These are phyloP conservation scores for Starmerella gropengiesseri DNA, from an alignment of 805 yeast genomes.

Conservation along the genomic window DNA sequence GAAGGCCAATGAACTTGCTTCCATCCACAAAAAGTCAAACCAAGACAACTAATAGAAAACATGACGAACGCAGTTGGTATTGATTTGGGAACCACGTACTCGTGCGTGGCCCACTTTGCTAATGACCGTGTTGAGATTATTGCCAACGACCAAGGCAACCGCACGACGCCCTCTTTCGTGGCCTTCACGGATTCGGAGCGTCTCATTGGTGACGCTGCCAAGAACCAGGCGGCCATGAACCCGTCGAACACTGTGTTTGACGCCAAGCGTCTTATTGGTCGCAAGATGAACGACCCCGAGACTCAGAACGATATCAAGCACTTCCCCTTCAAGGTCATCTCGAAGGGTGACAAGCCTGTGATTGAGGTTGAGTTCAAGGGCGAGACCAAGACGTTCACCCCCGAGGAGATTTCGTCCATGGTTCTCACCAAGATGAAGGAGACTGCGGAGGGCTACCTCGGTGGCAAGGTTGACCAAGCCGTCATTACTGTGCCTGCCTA, in stretches of 20 bases:
- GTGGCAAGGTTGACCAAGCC: constrained; percentile 75
- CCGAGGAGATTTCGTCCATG: constrained; percentile 94
- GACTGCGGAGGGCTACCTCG: constrained; percentile 85
- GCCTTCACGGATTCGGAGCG: constrained; percentile 94
- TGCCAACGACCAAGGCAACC: constrained; percentile 97
- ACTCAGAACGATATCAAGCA: constrained; percentile 74
- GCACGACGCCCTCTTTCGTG: constrained; percentile 94
- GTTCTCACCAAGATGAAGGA: constrained; percentile 84
- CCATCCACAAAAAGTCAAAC: not conserved
- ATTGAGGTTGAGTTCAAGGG: constrained; percentile 83
- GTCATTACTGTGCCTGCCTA: constrained; percentile 96
- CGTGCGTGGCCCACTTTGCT: constrained; percentile 84
- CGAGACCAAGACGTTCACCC: constrained; percentile 75
- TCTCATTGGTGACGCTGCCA: constrained; percentile 94
- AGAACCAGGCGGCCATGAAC: constrained; percentile 97
- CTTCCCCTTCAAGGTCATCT: constrained; percentile 74
- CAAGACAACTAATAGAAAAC: not conserved
- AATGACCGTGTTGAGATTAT: constrained; percentile 87
- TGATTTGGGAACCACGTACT: constrained; percentile 90
- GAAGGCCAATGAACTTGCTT: not conserved
- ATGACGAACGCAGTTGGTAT: constrained; percentile 26
- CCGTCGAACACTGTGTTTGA: constrained; percentile 89
- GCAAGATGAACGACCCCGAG: constrained; percentile 66
- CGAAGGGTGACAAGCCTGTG: constrained; percentile 75
- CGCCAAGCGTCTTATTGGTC: constrained; percentile 89